These are phyloP conservation scores for Phaeoacremonium minimum DNA, from an alignment of 2,329 filamentous ascomycete genomes.

Conservation along the genomic window DNA sequence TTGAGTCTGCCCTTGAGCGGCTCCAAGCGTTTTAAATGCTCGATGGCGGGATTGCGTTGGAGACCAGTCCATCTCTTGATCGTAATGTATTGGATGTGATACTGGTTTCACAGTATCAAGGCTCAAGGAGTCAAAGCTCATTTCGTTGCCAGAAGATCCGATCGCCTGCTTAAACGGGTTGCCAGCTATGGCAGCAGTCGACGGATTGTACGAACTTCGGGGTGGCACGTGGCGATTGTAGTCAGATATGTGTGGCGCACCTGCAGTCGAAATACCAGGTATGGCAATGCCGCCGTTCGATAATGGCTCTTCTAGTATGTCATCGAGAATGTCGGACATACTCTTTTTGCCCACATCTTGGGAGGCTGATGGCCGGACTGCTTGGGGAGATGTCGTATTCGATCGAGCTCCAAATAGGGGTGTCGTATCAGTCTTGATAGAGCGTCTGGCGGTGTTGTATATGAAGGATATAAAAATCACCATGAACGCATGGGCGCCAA, in stretches of 20 bases:
- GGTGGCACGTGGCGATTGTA: neutral
- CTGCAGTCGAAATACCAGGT: conserved; percentile 17
- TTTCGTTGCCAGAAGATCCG: conserved; percentile 4
- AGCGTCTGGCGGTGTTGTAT: conserved; percentile 34
- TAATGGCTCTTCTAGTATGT: conserved; percentile 32
- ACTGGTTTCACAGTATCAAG: conserved; percentile 13
- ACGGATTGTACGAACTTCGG: conserved; percentile 4
- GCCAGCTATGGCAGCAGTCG: neutral
- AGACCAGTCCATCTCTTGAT: conserved; percentile 71
- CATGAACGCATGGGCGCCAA: conserved; percentile 52
- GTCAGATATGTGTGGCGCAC: conserved; percentile 26
- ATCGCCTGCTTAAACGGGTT: conserved; percentile 6
- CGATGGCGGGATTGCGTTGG: conserved; percentile 54
- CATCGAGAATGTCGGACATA: conserved; percentile 42
- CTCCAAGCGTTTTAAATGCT: conserved; percentile 44
- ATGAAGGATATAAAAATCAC: conserved; percentile 46
- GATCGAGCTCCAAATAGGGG: conserved; percentile 40
- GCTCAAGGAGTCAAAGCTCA: conserved; percentile 13
- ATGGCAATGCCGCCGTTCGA: no score
- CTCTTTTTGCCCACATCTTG: conserved; percentile 29
- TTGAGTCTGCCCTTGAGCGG: conserved; percentile 31
- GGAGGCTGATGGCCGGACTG: conserved; percentile 6
- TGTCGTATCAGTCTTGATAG: conserved; percentile 52
- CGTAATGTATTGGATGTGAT: conserved; percentile 26
- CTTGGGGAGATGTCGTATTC: conserved; percentile 11